Conservation (phyloP, 1,284 basidiomycete species). For the Austroboletus novae-zelandiae region DNA sequence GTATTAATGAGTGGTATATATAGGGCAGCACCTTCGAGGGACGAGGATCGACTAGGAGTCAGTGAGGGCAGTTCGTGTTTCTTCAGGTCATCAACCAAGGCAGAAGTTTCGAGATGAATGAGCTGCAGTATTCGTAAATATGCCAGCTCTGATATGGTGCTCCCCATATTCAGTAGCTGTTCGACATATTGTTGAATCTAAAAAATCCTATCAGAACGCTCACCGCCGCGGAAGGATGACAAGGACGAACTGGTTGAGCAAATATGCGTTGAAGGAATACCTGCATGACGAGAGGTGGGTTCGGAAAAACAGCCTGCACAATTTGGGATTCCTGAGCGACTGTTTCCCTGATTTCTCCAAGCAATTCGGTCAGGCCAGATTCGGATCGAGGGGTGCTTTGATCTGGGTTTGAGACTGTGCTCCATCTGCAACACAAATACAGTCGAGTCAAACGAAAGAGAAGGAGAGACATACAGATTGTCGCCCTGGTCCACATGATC, state of each 20-base stretch:
- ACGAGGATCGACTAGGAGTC: slow-evolving; percentile 49
- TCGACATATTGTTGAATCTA: slow-evolving; percentile 97
- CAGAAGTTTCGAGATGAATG: slow-evolving; percentile 77
- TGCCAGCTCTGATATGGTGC: slow-evolving; percentile 80
- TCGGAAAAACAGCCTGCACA: slow-evolving; percentile 97
- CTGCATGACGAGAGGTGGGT: slow-evolving; percentile 97
- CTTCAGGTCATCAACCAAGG: slow-evolving; percentile 91
- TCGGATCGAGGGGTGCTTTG: slow-evolving; percentile 78
- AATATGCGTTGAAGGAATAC: slow-evolving; percentile 98
- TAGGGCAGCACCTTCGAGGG: slow-evolving; percentile 60
- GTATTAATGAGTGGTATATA: slow-evolving; percentile 50
- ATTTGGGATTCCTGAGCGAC: slow-evolving; percentile 97
- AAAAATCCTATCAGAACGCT: slow-evolving; percentile 8
- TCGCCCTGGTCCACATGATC: slow-evolving; percentile 59
- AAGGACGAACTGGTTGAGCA: slow-evolving; percentile 82
- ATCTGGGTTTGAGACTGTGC: slow-evolving; percentile 76
- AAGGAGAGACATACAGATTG: slow-evolving; percentile 51
- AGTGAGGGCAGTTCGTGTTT: slow-evolving; percentile 80
- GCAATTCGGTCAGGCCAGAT: slow-evolving; percentile 76
- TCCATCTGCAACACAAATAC: slow-evolving; percentile 64
- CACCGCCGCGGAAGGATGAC: neutral
- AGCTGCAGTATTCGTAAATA: slow-evolving; percentile 91
- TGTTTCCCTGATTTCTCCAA: slow-evolving; percentile 86
- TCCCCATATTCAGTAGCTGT: slow-evolving; percentile 72
- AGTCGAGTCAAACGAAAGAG: slow-evolving; percentile 1